Base-by-base conservation (phyloP, 176 grass and related monocot species). In the Raddia guianensis region DNA sequence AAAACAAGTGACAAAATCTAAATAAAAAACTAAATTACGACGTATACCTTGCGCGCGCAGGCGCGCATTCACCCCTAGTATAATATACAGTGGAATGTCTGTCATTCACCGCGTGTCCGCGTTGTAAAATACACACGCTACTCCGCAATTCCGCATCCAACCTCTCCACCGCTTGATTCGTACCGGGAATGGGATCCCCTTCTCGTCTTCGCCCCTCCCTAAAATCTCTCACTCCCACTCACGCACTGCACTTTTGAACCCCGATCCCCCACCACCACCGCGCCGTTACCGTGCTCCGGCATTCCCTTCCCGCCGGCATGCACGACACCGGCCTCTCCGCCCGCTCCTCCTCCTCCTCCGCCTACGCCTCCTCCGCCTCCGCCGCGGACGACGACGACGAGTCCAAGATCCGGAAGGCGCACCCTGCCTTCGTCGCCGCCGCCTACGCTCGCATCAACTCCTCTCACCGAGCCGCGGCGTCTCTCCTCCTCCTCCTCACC, bases 361-460 rank as follows among this genome's bases (percentile, higher is more conserved):
- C 58, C 1, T 32, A 61, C 20, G 73, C 73, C 2, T 70, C 63
- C 35, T 64, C 85, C 66, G 49, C 62, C 61, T 34, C 52, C 73
- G 77, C 57, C 34, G 73, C 49, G 0, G 85, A 64, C 21, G 87
- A 66, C 5, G 86, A 69, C 56, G 86, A 95, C 73, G 75, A 89
- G 70, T 80, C 90, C 35, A 83, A 92, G 71, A 83, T 84, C 70
- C 85, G 91, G 37, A 94, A 91, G 86, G 73, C 63, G 51, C 86
- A 86, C 47, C 85, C 86, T 10, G 81, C 81, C 62, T 74, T 90
- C 78, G 54, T 74, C 15, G 71, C 75, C 54, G 80, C 86, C 44
- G 42, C 86, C 52, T 84, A 91, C 85, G 13, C 87, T 4, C 84
- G 80, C 18, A 42, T 84, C 18, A 66, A 80, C 62, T 72, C 67